phyloP scores from a whole-genome alignment of 192 early-diverging fungal species.

The Paraglomus occultum region DNA sequence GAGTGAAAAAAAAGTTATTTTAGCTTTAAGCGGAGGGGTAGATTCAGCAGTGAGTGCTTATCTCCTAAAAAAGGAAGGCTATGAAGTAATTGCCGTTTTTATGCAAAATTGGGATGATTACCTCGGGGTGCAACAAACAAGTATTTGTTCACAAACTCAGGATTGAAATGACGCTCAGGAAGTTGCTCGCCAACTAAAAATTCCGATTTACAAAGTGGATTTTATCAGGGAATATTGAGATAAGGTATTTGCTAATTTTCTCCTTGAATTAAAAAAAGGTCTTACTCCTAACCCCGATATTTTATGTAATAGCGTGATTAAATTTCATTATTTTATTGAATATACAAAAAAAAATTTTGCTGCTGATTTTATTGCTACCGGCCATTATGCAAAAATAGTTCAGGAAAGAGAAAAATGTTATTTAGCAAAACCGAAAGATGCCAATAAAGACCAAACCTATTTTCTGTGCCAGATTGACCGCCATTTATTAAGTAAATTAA shows the following conservation, averaged over 20 bases:
- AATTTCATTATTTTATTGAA: constrained; percentile 1
- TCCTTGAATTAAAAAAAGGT: constrained; percentile 4
- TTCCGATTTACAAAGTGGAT: constrained; percentile 15
- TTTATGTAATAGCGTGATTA: constrained; percentile 11
- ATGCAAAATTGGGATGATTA: constrained; percentile 21
- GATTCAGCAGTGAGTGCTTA: constrained; percentile 1
- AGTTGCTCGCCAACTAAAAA: constrained; percentile 6
- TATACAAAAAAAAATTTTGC: not conserved
- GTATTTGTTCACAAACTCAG: not conserved
- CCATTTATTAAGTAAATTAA: not conserved
- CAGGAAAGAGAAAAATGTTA: constrained; percentile 4
- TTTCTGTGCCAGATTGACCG: constrained; percentile 1
- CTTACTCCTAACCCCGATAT: constrained; percentile 16
- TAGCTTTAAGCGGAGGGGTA: constrained; percentile 3
- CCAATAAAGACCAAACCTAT: constrained; percentile 17
- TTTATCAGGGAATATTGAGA: constrained; percentile 11
- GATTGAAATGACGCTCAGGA: constrained; percentile 2
- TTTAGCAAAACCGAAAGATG: not conserved
- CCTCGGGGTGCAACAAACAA: not conserved
- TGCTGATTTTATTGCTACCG: constrained; percentile 3
- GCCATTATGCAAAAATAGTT: constrained; percentile 17
- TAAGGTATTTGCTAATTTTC: constrained; percentile 8
- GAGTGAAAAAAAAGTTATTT: not conserved
- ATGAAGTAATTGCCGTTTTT: constrained; percentile 10
- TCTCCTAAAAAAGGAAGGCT: constrained; percentile 9